Base-by-base conservation (phyloP, 1,284 basidiomycete genomes). In the Porphyrellus sp. region DNA sequence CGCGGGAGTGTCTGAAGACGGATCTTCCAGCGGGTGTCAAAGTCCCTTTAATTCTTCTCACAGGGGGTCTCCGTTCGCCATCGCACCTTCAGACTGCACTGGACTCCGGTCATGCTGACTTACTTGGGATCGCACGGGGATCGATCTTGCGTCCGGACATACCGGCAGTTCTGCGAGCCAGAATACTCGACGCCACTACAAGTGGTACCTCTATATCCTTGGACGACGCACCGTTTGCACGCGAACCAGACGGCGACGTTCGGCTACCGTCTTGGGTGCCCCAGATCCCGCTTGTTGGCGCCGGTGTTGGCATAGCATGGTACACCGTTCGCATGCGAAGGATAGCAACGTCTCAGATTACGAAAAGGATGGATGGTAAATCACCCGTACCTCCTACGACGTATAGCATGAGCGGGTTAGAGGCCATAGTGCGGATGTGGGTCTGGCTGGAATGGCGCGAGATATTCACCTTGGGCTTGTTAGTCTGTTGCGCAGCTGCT, bases 41-140 rank as follows among this genome's bases (percentile, higher is more conserved):
- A 25, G 59, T 69, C 16, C 89, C 89, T 4, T 72, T 89, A 16
- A 76, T 94, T 58, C 72, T 92, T 37, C 78, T 95, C 24, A 95
- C 92, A 0, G 92, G 92, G 18, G 91, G 91, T 15, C 76, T 95
- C 38, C 75, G 78, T 18, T 83, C 86, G 0, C 79, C 83, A 11
- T 70, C 74, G 0, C 78, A 83, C 30, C 76, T 93, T 51, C 70
- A 77, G 12, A 68, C 72, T 8, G 89, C 80, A 5, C 72, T 89
- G 18, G 60, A 61, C 0, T 70, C 74, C 16, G 70, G 68, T 12
- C 80, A 89, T 58, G 79, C 89, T 0, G 79, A 94, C 63, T 74
- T 93, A 25, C 74, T 92, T 27, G 92, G 92, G 1, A 74, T 94
- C 23, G 92, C 85, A n/a, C 76, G 92, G 50, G 74, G 76, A 2